Evolutionary conservation across 148 eudicot species (phyloP).

Genomic region (Cornus suecica): DNA sequence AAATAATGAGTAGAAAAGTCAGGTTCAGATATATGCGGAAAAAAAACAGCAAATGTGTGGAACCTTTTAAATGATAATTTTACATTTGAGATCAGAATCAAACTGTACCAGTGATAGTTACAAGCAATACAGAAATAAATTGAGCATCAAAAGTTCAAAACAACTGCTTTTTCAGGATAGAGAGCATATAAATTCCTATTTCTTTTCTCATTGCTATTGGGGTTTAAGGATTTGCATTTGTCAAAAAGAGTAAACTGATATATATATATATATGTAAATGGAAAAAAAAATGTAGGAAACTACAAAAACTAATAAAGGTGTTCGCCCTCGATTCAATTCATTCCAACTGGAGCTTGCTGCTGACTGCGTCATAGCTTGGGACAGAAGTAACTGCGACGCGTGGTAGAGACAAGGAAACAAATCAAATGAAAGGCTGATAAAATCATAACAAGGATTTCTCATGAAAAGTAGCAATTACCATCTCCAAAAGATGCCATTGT

Average conservation of each 20-base stretch:
- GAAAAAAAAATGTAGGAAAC: too few relatives aligned
- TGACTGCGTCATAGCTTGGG: conserved; percentile 66
- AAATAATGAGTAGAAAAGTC: too few relatives aligned
- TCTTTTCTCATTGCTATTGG: conserved; percentile 3
- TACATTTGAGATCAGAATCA: background rate
- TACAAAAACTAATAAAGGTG: background rate
- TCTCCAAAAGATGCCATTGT: conserved; percentile 91
- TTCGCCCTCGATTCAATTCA: conserved; percentile 9
- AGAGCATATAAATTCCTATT: background rate
- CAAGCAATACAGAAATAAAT: conserved; percentile 9
- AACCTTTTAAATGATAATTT: background rate
- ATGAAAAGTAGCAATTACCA: conserved; percentile 40
- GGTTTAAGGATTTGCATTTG: background rate
- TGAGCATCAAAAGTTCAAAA: background rate
- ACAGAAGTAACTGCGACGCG: conserved; percentile 52
- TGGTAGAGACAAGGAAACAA: background rate
- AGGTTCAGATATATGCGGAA: too few relatives aligned
- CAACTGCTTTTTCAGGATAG: background rate
- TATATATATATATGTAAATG: too few relatives aligned
- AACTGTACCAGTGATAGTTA: background rate
- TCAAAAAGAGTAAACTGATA: background rate
- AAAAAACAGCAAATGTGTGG: too few relatives aligned
- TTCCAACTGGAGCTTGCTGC: conserved; percentile 41
- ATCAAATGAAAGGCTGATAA: background rate
- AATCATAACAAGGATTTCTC: background rate